Evolutionary conservation across 78 protist species (phyloP).

Genomic region (Mantamonas sphyraenae): DNA sequence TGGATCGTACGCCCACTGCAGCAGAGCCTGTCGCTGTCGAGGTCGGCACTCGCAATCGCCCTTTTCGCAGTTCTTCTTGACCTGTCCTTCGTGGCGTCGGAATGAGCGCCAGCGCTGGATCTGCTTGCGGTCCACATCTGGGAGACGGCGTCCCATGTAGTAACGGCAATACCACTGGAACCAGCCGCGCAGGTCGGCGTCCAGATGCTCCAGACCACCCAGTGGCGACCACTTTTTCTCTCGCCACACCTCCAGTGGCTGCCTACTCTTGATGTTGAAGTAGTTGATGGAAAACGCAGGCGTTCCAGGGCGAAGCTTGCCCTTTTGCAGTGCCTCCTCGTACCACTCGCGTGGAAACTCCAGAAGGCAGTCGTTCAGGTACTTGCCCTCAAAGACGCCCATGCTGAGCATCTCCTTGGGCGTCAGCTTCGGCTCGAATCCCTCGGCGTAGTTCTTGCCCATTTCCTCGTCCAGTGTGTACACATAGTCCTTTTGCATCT

Average conservation of each 20-base stretch:
- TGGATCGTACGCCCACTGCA: too few relatives aligned
- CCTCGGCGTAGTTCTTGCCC: background rate
- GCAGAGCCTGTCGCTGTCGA: background rate
- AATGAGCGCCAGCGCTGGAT: background rate
- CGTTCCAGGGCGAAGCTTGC: background rate
- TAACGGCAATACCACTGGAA: too few relatives aligned
- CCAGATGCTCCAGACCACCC: background rate
- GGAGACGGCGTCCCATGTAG: background rate
- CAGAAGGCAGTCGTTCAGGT: background rate
- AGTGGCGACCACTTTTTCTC: background rate
- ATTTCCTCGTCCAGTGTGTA: background rate
- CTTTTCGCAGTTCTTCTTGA: background rate
- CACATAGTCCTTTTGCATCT: background rate
- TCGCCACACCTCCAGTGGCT: background rate
- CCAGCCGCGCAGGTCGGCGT: background rate
- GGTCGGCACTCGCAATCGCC: background rate
- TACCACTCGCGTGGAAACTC: conserved; percentile 8
- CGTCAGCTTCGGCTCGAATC: background rate
- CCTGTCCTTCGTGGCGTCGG: background rate
- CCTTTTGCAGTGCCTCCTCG: background rate
- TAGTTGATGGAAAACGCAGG: background rate
- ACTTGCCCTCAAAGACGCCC: conserved; percentile 8
- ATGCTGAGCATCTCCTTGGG: background rate
- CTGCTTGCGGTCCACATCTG: background rate
- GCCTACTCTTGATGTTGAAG: background rate